phyloP scores from a whole-genome alignment of 164 flowering plant species.

The Paratinospora sagittata region DNA sequence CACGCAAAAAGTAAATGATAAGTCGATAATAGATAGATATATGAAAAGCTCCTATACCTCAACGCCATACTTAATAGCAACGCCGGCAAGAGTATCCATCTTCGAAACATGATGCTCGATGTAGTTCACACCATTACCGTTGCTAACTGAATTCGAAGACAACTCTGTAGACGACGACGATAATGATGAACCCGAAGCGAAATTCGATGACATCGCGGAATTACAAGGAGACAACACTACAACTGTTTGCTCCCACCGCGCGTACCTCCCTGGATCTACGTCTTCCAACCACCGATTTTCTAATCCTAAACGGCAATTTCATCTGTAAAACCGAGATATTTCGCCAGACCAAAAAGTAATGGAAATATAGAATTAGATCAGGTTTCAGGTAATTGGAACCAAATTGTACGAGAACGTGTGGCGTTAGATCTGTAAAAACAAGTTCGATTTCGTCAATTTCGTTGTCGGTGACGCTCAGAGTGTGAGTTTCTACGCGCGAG shows the following conservation, averaged over 20 bases:
- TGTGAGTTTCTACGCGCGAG: not conserved
- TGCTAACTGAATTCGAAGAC: not conserved
- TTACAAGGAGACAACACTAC: not conserved
- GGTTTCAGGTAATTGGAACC: not conserved
- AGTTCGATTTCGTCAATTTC: not conserved
- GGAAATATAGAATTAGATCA: not conserved
- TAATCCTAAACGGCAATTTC: not conserved
- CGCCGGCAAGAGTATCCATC: conserved; percentile 7
- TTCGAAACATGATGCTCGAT: conserved; percentile 6
- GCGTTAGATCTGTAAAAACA: not conserved
- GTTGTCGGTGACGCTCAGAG: not conserved
- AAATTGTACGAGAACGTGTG: not conserved
- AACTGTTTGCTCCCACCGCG: not conserved
- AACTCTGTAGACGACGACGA: not conserved
- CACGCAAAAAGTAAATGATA: too few relatives aligned
- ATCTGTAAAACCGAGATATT: not conserved
- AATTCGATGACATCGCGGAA: not conserved
- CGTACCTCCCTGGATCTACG: not conserved
- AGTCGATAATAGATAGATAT: too few relatives aligned
- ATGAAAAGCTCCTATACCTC: not conserved
- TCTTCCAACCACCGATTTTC: not conserved
- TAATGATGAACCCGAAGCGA: not conserved
- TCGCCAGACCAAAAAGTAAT: not conserved
- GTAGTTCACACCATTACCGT: not conserved
- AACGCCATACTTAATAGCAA: not conserved